Evolutionary conservation across 2,329 filamentous ascomycete species (phyloP).

Genomic region (Endothia cerciana): DNA sequence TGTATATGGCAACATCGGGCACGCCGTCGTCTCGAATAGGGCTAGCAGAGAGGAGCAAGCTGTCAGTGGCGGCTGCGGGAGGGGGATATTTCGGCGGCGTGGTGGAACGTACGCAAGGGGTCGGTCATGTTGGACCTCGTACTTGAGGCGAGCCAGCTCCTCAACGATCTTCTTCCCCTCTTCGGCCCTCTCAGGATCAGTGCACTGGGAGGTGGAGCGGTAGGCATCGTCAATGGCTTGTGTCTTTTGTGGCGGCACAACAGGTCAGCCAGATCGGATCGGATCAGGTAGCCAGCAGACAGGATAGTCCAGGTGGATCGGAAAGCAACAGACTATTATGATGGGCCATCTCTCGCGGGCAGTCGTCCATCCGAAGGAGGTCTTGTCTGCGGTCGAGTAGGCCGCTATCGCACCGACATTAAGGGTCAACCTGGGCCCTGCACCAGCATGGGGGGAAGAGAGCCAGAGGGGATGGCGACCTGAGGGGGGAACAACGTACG

Average conservation of each 20-base stretch:
- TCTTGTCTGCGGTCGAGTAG: constrained; percentile 79
- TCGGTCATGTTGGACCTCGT: constrained; percentile 91
- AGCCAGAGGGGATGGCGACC: constrained; percentile 1
- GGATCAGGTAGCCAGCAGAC: neutral
- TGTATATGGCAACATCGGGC: constrained; percentile 79
- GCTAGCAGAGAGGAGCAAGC: constrained; percentile 43
- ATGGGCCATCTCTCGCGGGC: constrained; percentile 90
- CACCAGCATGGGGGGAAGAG: neutral
- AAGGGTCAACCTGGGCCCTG: neutral
- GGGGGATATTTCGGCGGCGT: neutral
- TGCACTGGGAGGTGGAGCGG: constrained; percentile 64
- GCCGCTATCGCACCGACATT: constrained; percentile 59
- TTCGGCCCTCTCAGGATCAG: constrained; percentile 65
- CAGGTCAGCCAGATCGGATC: neutral
- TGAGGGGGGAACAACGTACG: constrained; percentile 53
- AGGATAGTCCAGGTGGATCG: neutral
- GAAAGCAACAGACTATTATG: constrained; percentile 70
- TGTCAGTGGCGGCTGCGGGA: constrained; percentile 18
- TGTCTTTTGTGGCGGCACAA: constrained; percentile 59
- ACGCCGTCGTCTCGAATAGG: constrained; percentile 78
- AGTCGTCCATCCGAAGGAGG: constrained; percentile 85
- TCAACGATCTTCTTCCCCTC: constrained; percentile 89
- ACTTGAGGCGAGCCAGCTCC: constrained; percentile 82
- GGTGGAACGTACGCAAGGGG: constrained; percentile 66
- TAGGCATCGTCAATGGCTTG: constrained; percentile 94